These are phyloP conservation scores for Haemoproteus tartakovskyi DNA, from an alignment of 169 alveolate genomes.

Conservation along the genomic window DNA sequence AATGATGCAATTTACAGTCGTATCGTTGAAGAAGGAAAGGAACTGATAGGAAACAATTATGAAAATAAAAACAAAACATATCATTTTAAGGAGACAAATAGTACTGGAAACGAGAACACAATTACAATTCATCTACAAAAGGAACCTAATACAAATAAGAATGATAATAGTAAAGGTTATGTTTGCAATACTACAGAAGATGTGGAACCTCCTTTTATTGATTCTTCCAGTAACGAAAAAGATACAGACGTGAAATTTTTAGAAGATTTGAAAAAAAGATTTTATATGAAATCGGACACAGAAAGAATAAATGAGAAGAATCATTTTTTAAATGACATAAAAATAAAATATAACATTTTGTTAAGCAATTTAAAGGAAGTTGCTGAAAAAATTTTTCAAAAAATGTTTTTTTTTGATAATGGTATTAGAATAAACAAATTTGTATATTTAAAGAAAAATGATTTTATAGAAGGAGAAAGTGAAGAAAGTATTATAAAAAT, in stretches of 20 bases:
- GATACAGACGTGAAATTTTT: constrained; percentile 1
- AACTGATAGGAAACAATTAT: not conserved
- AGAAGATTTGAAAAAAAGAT: constrained; percentile 25
- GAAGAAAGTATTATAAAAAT: constrained; percentile 15
- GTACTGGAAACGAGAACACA: no score
- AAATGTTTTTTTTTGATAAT: constrained; percentile 35
- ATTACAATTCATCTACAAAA: no score
- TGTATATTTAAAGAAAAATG: constrained; percentile 8
- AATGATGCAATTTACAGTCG: not conserved
- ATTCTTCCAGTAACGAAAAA: no score
- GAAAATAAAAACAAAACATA: no score
- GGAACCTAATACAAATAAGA: no score
- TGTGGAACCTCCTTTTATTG: no score
- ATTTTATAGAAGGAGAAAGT: not conserved
- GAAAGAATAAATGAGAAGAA: not conserved
- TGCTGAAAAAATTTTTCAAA: constrained; percentile 9
- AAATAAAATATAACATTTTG: constrained; percentile 20
- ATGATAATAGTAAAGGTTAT: no score
- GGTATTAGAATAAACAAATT: constrained; percentile 35
- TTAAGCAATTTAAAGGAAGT: constrained; percentile 22
- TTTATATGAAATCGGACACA: not conserved
- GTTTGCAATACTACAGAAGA: no score
- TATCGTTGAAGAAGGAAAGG: not conserved
- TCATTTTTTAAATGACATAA: constrained; percentile 22
- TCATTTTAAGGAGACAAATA: no score